Evolutionary conservation across 2,329 filamentous ascomycete genomes (phyloP), one percentile per base, ranked within the genome.

Genomic region (Fusarium avenaceum): DNA sequence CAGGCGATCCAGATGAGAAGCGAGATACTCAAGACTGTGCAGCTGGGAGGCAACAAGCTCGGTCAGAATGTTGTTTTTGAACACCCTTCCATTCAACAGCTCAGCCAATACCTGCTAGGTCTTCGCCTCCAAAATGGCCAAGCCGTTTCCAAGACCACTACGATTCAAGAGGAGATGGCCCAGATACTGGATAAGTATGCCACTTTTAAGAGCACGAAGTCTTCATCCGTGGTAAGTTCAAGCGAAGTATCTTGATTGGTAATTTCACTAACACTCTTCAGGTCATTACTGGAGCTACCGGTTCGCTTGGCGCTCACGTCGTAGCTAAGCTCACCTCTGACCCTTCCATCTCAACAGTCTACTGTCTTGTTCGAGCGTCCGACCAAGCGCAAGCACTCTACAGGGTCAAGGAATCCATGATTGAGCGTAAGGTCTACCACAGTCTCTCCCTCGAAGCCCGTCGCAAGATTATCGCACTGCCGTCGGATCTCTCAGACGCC

Each of bases 41-140:
- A 87, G 42, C 65, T 86, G 6, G 78, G 80, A 13, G 81, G 81
- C 0, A 76, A 81, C 14, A 74, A 77, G 20, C 74, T 89, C 3
- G 80, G 82, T 1, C 82, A 85, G 44, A 90, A 88, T 56, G 79
- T 89, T 2, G 83, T 88, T 0, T 90, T 87, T 56, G 87, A 90
- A 28, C 79, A 84, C 51, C 84, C 65, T 3, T 65, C 47, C 2
- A 38, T 69, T 17, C 15, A 24, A 8, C 43, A 65, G 20, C 54
- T 71, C n/a, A 44, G 56, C 15, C 35, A 28, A 2, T 70, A 73
- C 43, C 46, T 77, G 20, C 19, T 50, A 17, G n/a, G 35, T 4
- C 17, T 50, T 28, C 47, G 35, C 14, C 13, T 50, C 6, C 26
- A 28, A 28, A 28, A 2, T 10, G 47, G 47, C 13, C n/a, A 40